A percentile compares a stretch with the other conserved stretches of the same genome.
phyloP scores from a whole-genome alignment of 768 basidiomycete species.

The Podaxis sp. region DNA sequence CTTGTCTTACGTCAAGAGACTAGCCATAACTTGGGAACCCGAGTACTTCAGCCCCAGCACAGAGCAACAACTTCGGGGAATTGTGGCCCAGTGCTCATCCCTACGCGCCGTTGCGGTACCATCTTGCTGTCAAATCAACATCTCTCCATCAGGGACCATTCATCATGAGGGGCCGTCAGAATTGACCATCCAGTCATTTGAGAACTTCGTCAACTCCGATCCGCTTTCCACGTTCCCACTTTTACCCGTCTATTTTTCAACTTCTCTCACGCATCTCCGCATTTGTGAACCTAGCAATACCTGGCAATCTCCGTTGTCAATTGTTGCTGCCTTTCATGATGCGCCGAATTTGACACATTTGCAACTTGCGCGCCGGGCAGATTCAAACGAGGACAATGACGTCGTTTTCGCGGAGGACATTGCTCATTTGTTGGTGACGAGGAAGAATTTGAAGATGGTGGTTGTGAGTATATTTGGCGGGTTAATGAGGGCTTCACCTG shows the following conservation, averaged over 20 bases:
- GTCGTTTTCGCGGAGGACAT: constrained; percentile 29
- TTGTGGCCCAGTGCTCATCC: constrained; percentile 30
- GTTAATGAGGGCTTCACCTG: constrained; percentile 9
- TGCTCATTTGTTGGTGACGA: constrained; percentile 21
- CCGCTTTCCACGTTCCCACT: background rate
- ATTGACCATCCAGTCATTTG: constrained; percentile 25
- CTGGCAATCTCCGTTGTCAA: constrained; percentile 30
- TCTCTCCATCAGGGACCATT: constrained; percentile 12
- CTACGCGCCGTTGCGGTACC: constrained; percentile 26
- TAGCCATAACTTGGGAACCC: constrained; percentile 29
- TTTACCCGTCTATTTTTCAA: constrained; percentile 15
- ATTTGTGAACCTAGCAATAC: constrained; percentile 33
- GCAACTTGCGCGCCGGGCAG: constrained; percentile 32
- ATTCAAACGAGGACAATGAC: constrained; percentile 40
- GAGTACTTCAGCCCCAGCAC: constrained; percentile 12
- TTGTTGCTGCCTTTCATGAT: constrained; percentile 28
- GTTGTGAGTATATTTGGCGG: constrained; percentile 30
- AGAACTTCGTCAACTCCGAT: constrained; percentile 9
- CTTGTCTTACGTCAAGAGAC: constrained; percentile 28
- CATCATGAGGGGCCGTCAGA: constrained; percentile 17
- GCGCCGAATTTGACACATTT: constrained; percentile 34
- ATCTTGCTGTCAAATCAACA: constrained; percentile 17
- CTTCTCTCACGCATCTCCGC: constrained; percentile 30
- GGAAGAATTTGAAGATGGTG: constrained; percentile 27
- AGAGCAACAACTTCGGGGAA: constrained; percentile 20